A percentile compares a stretch with the other conserved stretches of the same genome.
phyloP scores from a whole-genome alignment of 2,329 filamentous ascomycete genomes.

The Hypoxylon sp. region DNA sequence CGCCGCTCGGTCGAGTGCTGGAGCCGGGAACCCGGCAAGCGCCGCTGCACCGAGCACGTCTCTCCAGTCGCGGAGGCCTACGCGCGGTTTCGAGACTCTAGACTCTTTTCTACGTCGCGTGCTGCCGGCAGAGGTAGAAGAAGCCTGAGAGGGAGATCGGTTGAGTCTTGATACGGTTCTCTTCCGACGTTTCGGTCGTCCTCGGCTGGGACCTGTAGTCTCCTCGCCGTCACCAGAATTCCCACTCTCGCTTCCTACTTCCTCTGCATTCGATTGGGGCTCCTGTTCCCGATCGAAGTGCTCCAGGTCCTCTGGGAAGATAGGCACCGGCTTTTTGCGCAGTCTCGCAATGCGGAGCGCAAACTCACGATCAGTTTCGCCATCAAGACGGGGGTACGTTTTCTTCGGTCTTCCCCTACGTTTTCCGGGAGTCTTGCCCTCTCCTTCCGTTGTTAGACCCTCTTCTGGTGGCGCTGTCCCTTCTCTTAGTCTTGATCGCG shows the following conservation, averaged over 20 bases:
- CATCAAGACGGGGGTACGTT: conserved; percentile 55
- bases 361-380: conserved; percentile 63
- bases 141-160: conserved; percentile 20
- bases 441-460: neutral
- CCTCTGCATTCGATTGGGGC: conserved; percentile 39
- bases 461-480: conserved; percentile 4
- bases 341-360: conserved; percentile 61
- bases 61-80: conserved; percentile 80
- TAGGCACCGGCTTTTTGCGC: conserved; percentile 53
- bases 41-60: conserved; percentile 85
- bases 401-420: conserved; percentile 59
- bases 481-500: conserved; percentile 11
- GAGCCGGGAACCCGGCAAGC: conserved; percentile 75
- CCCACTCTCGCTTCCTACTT: conserved; percentile 31
- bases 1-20: conserved; percentile 76
- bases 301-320: conserved; percentile 42
- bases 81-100: neutral
- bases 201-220: conserved; percentile 10
- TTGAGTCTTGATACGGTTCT: neutral
- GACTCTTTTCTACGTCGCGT: neutral
- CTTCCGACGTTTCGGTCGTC: conserved; percentile 7
- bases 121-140: conserved; percentile 16
- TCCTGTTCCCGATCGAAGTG: conserved; percentile 27
- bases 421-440: conserved; percentile 13
- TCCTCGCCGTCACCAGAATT: conserved; percentile 47